Conservation (phyloP, 257 asterid species). For the Nicotiana obtusifolia region DNA sequence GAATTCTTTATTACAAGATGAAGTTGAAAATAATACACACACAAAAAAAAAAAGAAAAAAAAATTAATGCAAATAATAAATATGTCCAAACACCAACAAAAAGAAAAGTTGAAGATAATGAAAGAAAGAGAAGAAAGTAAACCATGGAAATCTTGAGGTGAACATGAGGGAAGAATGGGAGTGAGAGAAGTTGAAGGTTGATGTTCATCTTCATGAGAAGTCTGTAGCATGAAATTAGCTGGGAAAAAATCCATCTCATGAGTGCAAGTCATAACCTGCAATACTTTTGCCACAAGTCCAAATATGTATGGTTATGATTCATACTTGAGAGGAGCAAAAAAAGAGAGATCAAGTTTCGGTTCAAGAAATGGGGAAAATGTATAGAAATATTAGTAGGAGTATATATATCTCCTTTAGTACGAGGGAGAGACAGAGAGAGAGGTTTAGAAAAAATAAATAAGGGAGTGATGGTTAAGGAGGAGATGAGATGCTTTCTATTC, state of each 20-base stretch:
- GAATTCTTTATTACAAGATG: background rate
- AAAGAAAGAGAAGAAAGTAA: conserved; percentile 1
- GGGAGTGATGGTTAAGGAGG: conserved; percentile 21
- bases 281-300: conserved; percentile 14
- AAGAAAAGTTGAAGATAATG: background rate
- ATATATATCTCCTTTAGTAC: conserved; percentile 19
- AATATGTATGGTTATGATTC: conserved; percentile 24
- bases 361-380: background rate
- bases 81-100: background rate
- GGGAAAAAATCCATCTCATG: conserved; percentile 69
- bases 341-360: background rate
- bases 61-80: background rate
- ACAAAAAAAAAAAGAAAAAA: no score
- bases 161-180: conserved; percentile 29
- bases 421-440: background rate
- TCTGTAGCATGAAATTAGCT: conserved; percentile 76
- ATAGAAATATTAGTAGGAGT: background rate
- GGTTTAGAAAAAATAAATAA: background rate
- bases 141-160: conserved; percentile 40
- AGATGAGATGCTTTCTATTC: conserved; percentile 37
- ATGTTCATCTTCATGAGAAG: conserved; percentile 42
- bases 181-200: conserved; percentile 37
- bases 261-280: conserved; percentile 40
- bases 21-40: background rate
- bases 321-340: conserved; percentile 6